Percentiles rank a stretch among this genome's conserved stretches.
Conservation (phyloP, 2,329 filamentous ascomycete genomes). For the Rutstroemia sp. region DNA sequence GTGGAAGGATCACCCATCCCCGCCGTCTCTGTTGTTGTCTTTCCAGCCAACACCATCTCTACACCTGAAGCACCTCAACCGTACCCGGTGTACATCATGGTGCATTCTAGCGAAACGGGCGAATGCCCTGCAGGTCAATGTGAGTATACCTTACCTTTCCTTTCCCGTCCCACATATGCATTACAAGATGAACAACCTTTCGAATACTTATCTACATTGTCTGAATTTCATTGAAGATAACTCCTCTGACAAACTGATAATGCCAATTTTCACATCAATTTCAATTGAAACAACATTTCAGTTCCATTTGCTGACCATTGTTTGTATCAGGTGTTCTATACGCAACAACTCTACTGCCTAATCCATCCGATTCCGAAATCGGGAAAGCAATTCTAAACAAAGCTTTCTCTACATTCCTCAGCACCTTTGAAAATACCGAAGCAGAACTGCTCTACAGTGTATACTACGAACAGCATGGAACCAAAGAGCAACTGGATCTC, state of each 20-base stretch:
- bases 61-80: conserved; percentile 31
- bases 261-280: conserved; percentile 29
- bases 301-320: conserved; percentile 16
- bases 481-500: conserved; percentile 49
- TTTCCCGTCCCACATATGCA: conserved; percentile 19
- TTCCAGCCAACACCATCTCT: conserved; percentile 47
- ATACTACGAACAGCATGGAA: conserved; percentile 45
- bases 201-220: conserved; percentile 99
- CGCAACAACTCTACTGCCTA: conserved; percentile 18
- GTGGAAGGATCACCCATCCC: conserved; percentile 71
- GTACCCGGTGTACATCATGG: conserved; percentile 50
- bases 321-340: conserved; percentile 31
- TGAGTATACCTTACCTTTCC: conserved; percentile 49
- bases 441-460: conserved; percentile 41
- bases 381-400: conserved; percentile 16
- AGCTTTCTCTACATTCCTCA: conserved; percentile 23
- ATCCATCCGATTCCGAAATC: conserved; percentile 7
- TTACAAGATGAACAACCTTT: conserved; percentile 75
- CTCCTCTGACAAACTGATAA: conserved; percentile 85
- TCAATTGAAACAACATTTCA: conserved; percentile 5
- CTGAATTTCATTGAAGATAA: conserved; percentile 89
- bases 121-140: conserved; percentile 85
- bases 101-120: conserved; percentile 84
- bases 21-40: conserved; percentile 63
- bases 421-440: conserved; percentile 24